phyloP scores from a whole-genome alignment of 768 basidiomycete species.

The Pleurotus platypus region DNA sequence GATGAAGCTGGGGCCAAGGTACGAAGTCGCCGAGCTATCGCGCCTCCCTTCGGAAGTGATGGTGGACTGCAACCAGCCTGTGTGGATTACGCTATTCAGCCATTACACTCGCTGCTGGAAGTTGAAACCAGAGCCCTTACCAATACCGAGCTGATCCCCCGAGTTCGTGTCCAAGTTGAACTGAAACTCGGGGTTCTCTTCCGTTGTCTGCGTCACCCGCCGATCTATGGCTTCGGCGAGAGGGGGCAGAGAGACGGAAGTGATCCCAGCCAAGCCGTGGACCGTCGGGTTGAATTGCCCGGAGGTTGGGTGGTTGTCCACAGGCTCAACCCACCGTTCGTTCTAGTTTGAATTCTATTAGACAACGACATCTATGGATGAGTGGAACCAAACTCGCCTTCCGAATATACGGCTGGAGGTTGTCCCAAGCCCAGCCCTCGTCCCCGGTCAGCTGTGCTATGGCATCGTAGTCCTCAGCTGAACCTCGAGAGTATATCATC shows the following conservation, averaged over 20 bases:
- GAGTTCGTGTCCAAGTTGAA: conserved; percentile 25
- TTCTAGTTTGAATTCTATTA: conserved; percentile 13
- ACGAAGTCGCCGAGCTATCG: conserved; percentile 20
- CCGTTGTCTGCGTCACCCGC: conserved; percentile 19
- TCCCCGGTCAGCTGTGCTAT: conserved; percentile 21
- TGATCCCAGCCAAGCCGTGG: conserved; percentile 23
- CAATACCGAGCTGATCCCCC: conserved; percentile 25
- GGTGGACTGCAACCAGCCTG: conserved; percentile 18
- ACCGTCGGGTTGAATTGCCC: conserved; percentile 22
- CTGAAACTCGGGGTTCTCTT: conserved; percentile 18
- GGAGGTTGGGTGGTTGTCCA: conserved; percentile 23
- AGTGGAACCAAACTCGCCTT: conserved; percentile 11
- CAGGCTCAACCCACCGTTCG: conserved; percentile 21
- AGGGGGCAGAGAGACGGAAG: conserved; percentile 19
- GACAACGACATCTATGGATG: background rate
- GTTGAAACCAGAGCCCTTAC: conserved; percentile 12
- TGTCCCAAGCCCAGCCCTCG: conserved; percentile 26
- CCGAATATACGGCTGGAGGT: conserved; percentile 17
- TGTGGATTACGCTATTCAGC: background rate
- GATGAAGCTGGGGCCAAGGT: conserved; percentile 19
- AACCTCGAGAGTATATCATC: conserved; percentile 21
- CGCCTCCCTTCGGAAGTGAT: conserved; percentile 12
- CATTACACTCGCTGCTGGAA: background rate
- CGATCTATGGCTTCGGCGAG: conserved; percentile 15
- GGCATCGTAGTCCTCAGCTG: conserved; percentile 20